phyloP scores from a whole-genome alignment of 1,284 basidiomycete species.

The Phellopilus nigrolimitatus region DNA sequence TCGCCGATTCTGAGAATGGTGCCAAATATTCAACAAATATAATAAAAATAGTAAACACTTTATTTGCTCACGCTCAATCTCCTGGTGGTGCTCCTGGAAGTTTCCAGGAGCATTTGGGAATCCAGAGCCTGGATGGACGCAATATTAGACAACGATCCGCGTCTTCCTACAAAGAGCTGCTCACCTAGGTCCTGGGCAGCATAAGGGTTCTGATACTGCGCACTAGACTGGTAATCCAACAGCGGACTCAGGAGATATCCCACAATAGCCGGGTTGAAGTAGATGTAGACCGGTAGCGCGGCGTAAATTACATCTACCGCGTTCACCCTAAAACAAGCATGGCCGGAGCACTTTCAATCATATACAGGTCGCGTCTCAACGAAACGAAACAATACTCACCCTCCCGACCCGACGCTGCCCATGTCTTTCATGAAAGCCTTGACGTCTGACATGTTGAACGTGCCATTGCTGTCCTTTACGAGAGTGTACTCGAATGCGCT shows the following conservation, averaged over 20 bases:
- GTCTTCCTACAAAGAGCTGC: no score
- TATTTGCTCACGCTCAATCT: constrained; percentile 27
- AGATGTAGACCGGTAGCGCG: constrained; percentile 42
- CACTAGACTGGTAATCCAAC: constrained; percentile 37
- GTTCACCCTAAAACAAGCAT: constrained; percentile 31
- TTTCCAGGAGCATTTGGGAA: constrained; percentile 28
- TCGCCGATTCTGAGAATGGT: constrained; percentile 12
- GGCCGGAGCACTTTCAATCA: no score
- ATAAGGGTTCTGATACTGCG: constrained; percentile 28
- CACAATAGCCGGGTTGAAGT: constrained; percentile 39
- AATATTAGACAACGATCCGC: no score
- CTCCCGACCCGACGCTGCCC: constrained; percentile 11
- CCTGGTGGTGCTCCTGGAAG: constrained; percentile 24
- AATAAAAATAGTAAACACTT: not conserved
- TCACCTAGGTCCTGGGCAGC: constrained; percentile 41
- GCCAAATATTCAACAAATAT: no score
- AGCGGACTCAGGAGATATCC: constrained; percentile 40
- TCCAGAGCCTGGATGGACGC: constrained; percentile 8
- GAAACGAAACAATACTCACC: constrained; percentile 2
- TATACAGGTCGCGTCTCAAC: not conserved
- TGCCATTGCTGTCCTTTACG: constrained; percentile 26
- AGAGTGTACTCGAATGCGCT: no score
- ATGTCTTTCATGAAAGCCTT: constrained; percentile 20
- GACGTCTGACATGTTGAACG: constrained; percentile 24
- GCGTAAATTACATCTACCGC: constrained; percentile 47